Conservation (phyloP, 192 early-diverging fungal genomes). For the Linnemannia schmuckeri region DNA sequence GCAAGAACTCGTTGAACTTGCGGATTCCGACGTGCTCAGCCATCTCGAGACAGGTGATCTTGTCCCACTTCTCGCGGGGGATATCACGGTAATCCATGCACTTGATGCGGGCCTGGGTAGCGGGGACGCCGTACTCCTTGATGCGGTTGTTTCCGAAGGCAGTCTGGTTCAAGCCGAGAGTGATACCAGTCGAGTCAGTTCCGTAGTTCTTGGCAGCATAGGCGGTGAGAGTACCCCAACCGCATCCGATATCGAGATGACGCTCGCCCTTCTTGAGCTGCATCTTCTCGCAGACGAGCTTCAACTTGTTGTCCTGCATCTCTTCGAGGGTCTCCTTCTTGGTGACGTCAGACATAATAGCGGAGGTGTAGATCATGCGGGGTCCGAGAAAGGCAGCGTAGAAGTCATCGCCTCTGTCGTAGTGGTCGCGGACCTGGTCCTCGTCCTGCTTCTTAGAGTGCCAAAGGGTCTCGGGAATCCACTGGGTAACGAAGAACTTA, state of each 20-base stretch:
- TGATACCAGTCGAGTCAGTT: conserved; percentile 93
- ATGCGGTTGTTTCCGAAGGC: conserved; percentile 90
- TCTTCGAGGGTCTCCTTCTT: conserved; percentile 91
- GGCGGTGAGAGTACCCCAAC: conserved; percentile 95
- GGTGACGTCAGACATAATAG: conserved; percentile 83
- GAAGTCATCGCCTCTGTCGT: conserved; percentile 99
- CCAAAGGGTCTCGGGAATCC: conserved; percentile 98
- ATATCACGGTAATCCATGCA: conserved; percentile 99
- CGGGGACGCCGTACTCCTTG: conserved; percentile 81
- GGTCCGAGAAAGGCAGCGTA: conserved; percentile 95
- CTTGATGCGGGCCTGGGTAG: conserved; percentile 79
- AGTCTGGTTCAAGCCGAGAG: conserved; percentile 93
- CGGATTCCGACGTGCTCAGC: conserved; percentile 98
- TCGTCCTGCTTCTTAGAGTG: conserved; percentile 98
- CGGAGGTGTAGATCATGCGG: conserved; percentile 97
- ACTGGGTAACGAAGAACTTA: conserved; percentile 94
- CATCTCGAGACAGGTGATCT: conserved; percentile 99
- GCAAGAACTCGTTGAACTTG: conserved; percentile 90
- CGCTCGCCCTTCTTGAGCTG: conserved; percentile 88
- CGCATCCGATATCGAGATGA: conserved; percentile 98
- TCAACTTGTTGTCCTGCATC: conserved; percentile 96
- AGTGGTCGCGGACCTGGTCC: conserved; percentile 97
- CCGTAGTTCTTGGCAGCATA: conserved; percentile 92
- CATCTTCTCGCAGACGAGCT: conserved; percentile 88
- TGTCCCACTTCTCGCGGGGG: conserved; percentile 92